phyloP scores from a whole-genome alignment of 2,329 filamentous ascomycete species.

The Penicillium sp. region DNA sequence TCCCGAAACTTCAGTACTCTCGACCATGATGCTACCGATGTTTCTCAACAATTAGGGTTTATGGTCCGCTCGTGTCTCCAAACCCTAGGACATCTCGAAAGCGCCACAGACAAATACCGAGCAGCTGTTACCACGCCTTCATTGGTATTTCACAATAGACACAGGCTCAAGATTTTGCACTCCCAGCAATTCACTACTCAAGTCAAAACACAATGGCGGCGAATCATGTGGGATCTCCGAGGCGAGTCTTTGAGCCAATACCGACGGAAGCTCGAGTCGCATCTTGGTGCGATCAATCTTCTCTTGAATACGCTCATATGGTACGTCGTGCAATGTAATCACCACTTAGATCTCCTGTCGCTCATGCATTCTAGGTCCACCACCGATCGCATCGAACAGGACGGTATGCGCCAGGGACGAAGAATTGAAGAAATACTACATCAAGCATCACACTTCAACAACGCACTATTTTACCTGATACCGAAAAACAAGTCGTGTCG shows the following conservation, averaged over 20 bases:
- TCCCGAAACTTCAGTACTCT: background rate
- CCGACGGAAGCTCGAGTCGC: slow-evolving; percentile 3
- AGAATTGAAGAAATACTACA: background rate
- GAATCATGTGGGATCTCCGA: slow-evolving; percentile 1
- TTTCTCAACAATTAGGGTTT: background rate
- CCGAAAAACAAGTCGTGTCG: background rate
- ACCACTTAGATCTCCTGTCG: background rate
- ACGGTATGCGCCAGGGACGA: background rate
- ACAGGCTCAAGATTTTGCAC: too few species aligned
- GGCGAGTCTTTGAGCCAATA: slow-evolving; percentile 2
- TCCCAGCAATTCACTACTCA: background rate
- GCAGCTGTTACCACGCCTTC: background rate
- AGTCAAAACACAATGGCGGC: background rate
- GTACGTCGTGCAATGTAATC: background rate
- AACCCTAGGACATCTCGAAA: background rate
- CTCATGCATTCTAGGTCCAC: background rate
- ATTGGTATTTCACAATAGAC: background rate
- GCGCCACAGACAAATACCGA: background rate
- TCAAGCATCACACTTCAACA: background rate
- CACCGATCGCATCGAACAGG: slow-evolving; percentile 5
- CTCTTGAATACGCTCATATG: slow-evolving; percentile 1
- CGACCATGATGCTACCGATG: background rate
- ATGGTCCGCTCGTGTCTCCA: background rate
- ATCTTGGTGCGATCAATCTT: slow-evolving; percentile 1
- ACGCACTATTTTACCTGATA: background rate